Evolutionary conservation across 176 grass and related monocot species (phyloP), one percentile per base, ranked within the genome.

Genomic region (Olyra latifolia): DNA sequence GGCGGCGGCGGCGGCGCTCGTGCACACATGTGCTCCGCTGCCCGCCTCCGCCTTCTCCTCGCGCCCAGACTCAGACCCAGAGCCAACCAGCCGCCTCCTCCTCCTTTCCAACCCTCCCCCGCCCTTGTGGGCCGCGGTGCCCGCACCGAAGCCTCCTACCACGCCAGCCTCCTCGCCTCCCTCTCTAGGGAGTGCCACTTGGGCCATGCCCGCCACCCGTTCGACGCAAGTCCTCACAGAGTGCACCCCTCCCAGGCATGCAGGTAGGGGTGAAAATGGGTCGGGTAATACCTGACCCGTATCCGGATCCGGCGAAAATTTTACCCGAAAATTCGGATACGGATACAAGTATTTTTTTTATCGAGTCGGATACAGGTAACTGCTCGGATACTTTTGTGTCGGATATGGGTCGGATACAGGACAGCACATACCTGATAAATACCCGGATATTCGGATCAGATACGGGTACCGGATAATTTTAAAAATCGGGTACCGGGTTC

Each of bases 111-210:
- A 10, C 16, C 1, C 47, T 45, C 27, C 19, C 30, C 75, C 4
- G 23, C 57, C 38, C 10, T 1, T 20, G 25, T 55, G 14, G 35
- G 2, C 0, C 35, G 72, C 43, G 53, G 39, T 25, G 9, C 10
- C 40, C 23, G 66, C 16, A 54, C 78, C 42, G 22, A 66, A 45
- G 24, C 45, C 54, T 71, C 27, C 61, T 62, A 48, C 75, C 86
- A 86, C 72, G 39, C 75, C 46, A 12, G 55, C 66, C 39, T 92
- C 55, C 80, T 92, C 19, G 44, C 13, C 8, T 80, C 75, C 19
- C 83, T 85, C 70, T 75, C 64, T 39, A 75, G 45, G 20, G 83
- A 83, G 61, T 79, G 79, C 43, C 29, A 55, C 42, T 15, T 11
- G 14, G n/a, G 32, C 22, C 29, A 55, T 14, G 52, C 79, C 74